Conservation (phyloP, 441 rosid genomes). For the Eruca vesicaria region DNA sequence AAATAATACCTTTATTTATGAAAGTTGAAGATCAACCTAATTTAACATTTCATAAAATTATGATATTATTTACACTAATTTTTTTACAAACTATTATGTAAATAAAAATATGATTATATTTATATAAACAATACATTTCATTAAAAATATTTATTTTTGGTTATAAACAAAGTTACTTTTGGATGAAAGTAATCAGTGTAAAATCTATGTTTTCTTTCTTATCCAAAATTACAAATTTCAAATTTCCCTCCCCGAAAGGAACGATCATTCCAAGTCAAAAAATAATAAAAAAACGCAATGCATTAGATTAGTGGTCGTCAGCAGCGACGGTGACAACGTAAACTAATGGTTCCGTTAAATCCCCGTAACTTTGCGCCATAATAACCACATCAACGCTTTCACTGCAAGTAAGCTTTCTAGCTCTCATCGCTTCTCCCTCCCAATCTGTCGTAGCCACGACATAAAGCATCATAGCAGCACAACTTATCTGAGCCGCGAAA, state of each 20-base stretch:
- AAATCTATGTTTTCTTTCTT: not conserved
- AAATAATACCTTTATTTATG: too few species aligned
- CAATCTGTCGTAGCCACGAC: conserved; percentile 73
- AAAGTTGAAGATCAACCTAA: too few species aligned
- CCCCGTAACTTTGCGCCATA: conserved; percentile 20
- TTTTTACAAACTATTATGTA: too few species aligned
- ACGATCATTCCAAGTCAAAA: not conserved
- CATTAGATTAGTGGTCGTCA: conserved; percentile 9
- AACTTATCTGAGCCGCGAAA: conserved; percentile 76
- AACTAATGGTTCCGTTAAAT: conserved; percentile 9
- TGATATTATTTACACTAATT: too few species aligned
- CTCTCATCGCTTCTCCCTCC: conserved; percentile 65
- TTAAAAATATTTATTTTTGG: too few species aligned
- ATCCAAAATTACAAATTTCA: not conserved
- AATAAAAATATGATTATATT: too few species aligned
- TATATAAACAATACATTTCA: too few species aligned
- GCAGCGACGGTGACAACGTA: conserved; percentile 29
- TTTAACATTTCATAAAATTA: too few species aligned
- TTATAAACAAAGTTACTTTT: too few species aligned
- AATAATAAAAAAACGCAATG: not conserved
- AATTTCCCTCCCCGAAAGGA: not conserved
- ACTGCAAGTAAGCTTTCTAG: conserved; percentile 58
- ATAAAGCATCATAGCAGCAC: conserved; percentile 67
- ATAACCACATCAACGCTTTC: conserved; percentile 34
- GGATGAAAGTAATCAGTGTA: too few species aligned